Evolutionary conservation across 441 rosid species (phyloP).

Genomic region (Gossypium lobatum): DNA sequence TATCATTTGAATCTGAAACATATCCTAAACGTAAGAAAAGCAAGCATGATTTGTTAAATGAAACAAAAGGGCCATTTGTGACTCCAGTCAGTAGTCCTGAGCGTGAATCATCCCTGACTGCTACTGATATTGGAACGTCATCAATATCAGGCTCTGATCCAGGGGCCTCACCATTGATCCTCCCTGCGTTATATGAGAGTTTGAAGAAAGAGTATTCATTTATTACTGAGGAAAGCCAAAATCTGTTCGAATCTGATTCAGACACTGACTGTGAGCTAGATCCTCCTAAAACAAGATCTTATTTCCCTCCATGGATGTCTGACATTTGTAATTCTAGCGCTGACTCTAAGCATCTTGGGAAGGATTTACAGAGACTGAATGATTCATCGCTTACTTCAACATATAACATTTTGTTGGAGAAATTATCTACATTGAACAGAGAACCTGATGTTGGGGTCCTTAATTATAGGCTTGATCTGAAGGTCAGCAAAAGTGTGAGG

Average conservation of each 20-base stretch:
- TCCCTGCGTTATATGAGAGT: slow-evolving; percentile 34
- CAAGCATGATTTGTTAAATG: slow-evolving; percentile 16
- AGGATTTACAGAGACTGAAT: slow-evolving; percentile 29
- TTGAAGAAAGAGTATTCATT: slow-evolving; percentile 33
- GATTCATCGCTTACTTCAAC: slow-evolving; percentile 33
- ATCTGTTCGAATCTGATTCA: slow-evolving; percentile 43
- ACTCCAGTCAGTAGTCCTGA: slow-evolving; percentile 73
- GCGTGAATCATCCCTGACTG: slow-evolving; percentile 38
- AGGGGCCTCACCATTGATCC: slow-evolving; percentile 47
- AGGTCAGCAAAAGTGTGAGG: slow-evolving; percentile 52
- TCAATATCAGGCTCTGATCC: slow-evolving; percentile 70
- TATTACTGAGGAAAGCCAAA: slow-evolving; percentile 35
- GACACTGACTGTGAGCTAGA: slow-evolving; percentile 42
- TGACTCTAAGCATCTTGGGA: slow-evolving; percentile 23
- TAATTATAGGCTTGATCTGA: slow-evolving; percentile 35
- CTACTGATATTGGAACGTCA: slow-evolving; percentile 50
- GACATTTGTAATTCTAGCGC: slow-evolving; percentile 30
- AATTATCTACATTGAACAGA: slow-evolving; percentile 32
- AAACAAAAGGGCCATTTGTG: slow-evolving; percentile 50
- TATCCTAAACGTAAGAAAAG: slow-evolving; percentile 26
- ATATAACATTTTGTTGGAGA: slow-evolving; percentile 30
- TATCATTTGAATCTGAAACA: slow-evolving; percentile 20
- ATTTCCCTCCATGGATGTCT: slow-evolving; percentile 32
- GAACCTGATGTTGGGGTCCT: slow-evolving; percentile 35
- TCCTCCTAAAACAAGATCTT: slow-evolving; percentile 34